Base-by-base conservation (phyloP, 2,329 filamentous ascomycete species). In the Epichloe sylvatica region DNA sequence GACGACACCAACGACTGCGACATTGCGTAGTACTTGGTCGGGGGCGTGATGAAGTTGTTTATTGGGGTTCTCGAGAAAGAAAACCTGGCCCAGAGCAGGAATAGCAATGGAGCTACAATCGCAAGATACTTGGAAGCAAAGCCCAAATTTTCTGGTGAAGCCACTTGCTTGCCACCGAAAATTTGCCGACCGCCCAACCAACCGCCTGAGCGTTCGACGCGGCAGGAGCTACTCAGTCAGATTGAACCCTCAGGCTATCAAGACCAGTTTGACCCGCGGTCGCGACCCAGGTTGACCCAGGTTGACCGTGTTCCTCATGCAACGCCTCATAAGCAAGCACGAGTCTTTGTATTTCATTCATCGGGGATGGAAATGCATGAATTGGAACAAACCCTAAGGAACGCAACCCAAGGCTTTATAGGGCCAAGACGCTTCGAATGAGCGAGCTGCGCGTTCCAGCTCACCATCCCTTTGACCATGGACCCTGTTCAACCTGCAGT, bases 1-100 rank as follows among this genome's bases (percentile, higher is more conserved):
- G 66, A 58, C 36, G 63, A 57, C 37, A 30, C 17, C 7, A 64
- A 53, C 43, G 64, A 55, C 49, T 65, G 66, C 51, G 70, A 65
- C 71, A 74, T 74, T 53, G 49, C 40, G 53, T 34, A 45, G 41
- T 42, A 25, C 33, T 23, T 51, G 50, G 34, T 50, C 19, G 39
- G 9, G 3, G 39, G n/a, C n/a, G 33, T 15, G 40, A 13, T 35
- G 2, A 30, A 34, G 8, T 19, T 6, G 4, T 23, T 12, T n/a
- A 12, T 25, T 30, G 12, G 34, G 37, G 9, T 30, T 4, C 46
- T 41, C n/a, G 36, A 19, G 23, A 25, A 34, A 35, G 43, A 48
- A 36, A 25, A 30, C 6, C 23, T 30, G 30, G 3, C 30, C 9
- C 30, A 30, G 30, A 11, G 30, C 30, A 30, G 30, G 30, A 30